Percentiles rank a stretch among this genome's conserved stretches.
These are phyloP conservation scores for Elsinoe ampelina DNA, from an alignment of 2,329 filamentous ascomycete genomes.

Conservation along the genomic window DNA sequence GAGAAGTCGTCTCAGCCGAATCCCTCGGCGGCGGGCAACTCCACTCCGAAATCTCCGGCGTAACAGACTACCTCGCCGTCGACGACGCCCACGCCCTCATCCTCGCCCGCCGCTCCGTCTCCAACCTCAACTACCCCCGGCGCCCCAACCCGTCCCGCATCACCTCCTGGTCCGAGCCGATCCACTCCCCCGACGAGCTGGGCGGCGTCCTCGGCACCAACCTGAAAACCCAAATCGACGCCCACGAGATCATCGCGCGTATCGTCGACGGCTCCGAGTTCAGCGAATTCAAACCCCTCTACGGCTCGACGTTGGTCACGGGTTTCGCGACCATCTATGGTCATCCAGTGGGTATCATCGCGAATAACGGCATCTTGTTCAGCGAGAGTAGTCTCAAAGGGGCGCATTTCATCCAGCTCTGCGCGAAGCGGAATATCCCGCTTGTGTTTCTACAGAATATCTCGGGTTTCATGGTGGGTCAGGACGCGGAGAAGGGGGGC, in stretches of 20 bases:
- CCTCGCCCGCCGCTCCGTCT: slow-evolving; percentile 71
- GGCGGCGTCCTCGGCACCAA: slow-evolving; percentile 85
- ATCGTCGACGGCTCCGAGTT: slow-evolving; percentile 88
- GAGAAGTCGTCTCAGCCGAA: slow-evolving; percentile 82
- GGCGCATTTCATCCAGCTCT: slow-evolving; percentile 94
- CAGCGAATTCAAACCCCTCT: slow-evolving; percentile 87
- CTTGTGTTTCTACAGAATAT: slow-evolving; percentile 95
- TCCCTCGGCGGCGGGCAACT: slow-evolving; percentile 83
- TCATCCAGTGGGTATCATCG: slow-evolving; percentile 82
- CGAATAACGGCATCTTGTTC: slow-evolving; percentile 94
- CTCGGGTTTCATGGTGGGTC: slow-evolving; percentile 94
- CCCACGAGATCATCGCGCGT: slow-evolving; percentile 83
- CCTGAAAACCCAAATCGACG: slow-evolving; percentile 72
- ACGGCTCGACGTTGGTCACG: slow-evolving; percentile 81
- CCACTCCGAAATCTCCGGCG: slow-evolving; percentile 83
- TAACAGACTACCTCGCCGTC: slow-evolving; percentile 90
- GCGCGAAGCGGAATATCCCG: slow-evolving; percentile 79
- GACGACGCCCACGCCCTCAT: slow-evolving; percentile 87
- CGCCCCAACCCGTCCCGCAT: slow-evolving; percentile 31
- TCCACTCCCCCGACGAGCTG: slow-evolving; percentile 72
- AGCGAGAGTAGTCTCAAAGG: slow-evolving; percentile 83
- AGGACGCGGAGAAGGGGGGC: slow-evolving; percentile 82
- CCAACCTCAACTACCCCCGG: slow-evolving; percentile 80
- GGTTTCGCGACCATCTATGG: slow-evolving; percentile 87
- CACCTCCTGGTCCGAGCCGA: slow-evolving; percentile 56